phyloP scores from a whole-genome alignment of 2,329 filamentous ascomycete species.

The Ambrosiella cleistominuta region DNA sequence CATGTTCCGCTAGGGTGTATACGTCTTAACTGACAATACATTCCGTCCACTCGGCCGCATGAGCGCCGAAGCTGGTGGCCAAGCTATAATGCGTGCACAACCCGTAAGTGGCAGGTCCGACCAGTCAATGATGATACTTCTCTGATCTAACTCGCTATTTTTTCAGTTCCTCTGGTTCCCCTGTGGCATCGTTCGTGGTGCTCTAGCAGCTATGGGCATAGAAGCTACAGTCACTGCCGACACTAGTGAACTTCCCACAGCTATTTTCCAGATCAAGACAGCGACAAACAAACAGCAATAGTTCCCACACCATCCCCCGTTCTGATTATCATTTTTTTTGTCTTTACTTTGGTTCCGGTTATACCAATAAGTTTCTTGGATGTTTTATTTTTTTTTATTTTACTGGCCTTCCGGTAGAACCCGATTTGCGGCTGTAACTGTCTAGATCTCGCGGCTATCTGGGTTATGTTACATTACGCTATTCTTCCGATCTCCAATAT shows the following conservation, averaged over 20 bases:
- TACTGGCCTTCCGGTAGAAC: background rate
- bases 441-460: too few species aligned
- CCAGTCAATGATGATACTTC: conserved; percentile 2
- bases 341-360: background rate
- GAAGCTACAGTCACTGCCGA: conserved; percentile 84
- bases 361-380: background rate
- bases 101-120: conserved; percentile 39
- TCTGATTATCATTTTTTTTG: background rate
- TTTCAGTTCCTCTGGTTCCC: conserved; percentile 79
- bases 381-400: background rate
- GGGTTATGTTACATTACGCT: too few species aligned
- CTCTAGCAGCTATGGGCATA: conserved; percentile 82
- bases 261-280: conserved; percentile 93
- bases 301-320: background rate
- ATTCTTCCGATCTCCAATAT: too few species aligned
- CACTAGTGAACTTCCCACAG: conserved; percentile 66
- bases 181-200: conserved; percentile 78
- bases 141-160: background rate
- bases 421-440: background rate
- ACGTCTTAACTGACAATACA: conserved; percentile 81
- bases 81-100: conserved; percentile 58
- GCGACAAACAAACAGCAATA: conserved; percentile 41
- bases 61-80: conserved; percentile 62
- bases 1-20: conserved; percentile 49
- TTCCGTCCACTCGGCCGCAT: conserved; percentile 82